Evolutionary conservation across 345 rosid species (phyloP).

Genomic region (Syzygium oleosum): DNA sequence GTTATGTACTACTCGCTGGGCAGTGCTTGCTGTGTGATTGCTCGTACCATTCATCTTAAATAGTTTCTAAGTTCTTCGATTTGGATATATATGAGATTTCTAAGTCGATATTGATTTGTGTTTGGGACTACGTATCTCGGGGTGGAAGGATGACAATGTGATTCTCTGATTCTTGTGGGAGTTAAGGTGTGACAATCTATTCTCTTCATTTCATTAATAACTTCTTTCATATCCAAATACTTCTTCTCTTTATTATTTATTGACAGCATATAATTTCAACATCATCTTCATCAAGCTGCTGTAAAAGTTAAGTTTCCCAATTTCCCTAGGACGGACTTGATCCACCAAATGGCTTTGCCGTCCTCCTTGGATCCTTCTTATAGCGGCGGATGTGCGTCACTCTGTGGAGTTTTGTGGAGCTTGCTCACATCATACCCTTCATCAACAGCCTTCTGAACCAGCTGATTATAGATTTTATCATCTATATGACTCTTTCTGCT

Average conservation of each 20-base stretch:
- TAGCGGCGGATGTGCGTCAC: conserved; percentile 45
- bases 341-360: conserved; percentile 72
- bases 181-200: not conserved
- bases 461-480: conserved; percentile 46
- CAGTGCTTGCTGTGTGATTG: not conserved
- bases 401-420: conserved; percentile 67
- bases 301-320: not conserved
- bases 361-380: conserved; percentile 20
- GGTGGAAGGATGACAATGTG: not conserved
- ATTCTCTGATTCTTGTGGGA: not conserved
- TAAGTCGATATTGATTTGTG: not conserved
- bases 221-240: not conserved
- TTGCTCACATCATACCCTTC: conserved; percentile 66
- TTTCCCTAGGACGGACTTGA: conserved; percentile 63
- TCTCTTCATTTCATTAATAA: not conserved
- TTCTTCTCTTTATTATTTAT: not conserved
- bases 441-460: conserved; percentile 48
- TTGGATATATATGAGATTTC: not conserved
- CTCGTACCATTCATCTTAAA: no score
- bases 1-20: not conserved
- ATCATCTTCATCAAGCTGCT: not conserved
- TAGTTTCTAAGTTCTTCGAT: not conserved
- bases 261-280: not conserved
- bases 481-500: conserved; percentile 49
- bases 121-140: not conserved